These are phyloP conservation scores for Paraglomus occultum DNA, from an alignment of 192 early-diverging fungal genomes.

Conservation along the genomic window DNA sequence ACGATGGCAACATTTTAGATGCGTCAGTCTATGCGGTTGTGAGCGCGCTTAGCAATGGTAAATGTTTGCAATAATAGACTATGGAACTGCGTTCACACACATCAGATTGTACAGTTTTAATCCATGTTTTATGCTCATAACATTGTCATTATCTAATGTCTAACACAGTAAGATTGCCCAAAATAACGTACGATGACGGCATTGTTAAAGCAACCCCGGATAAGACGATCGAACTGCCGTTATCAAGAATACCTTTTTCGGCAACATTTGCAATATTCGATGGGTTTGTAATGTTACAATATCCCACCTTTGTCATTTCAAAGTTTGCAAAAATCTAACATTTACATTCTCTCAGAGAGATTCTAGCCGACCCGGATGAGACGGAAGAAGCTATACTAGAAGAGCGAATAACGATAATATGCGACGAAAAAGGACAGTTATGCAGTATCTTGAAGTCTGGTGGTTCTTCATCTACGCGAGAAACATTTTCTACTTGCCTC, in stretches of 20 bases:
- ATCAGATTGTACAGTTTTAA: conserved; percentile 6
- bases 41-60: conserved; percentile 75
- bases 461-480: conserved; percentile 42
- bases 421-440: conserved; percentile 58
- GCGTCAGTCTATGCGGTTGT: conserved; percentile 76
- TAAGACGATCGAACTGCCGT: conserved; percentile 40
- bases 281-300: conserved; percentile 36
- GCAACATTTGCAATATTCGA: conserved; percentile 71
- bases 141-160: not conserved
- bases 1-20: conserved; percentile 90
- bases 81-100: not conserved
- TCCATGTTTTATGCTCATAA: not conserved
- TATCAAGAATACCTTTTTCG: conserved; percentile 52
- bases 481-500: conserved; percentile 9
- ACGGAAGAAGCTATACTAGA: conserved; percentile 63
- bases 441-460: conserved; percentile 59
- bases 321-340: conserved; percentile 4
- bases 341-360: not conserved
- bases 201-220: conserved; percentile 56
- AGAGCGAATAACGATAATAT: conserved; percentile 53
- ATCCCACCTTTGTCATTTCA: too few relatives aligned
- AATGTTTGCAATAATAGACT: too few relatives aligned
- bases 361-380: conserved; percentile 68
- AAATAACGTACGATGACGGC: conserved; percentile 62
- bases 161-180: conserved; percentile 68